Base-by-base conservation (phyloP, 2,329 filamentous ascomycete species). In the Cladophialophora yegresii region DNA sequence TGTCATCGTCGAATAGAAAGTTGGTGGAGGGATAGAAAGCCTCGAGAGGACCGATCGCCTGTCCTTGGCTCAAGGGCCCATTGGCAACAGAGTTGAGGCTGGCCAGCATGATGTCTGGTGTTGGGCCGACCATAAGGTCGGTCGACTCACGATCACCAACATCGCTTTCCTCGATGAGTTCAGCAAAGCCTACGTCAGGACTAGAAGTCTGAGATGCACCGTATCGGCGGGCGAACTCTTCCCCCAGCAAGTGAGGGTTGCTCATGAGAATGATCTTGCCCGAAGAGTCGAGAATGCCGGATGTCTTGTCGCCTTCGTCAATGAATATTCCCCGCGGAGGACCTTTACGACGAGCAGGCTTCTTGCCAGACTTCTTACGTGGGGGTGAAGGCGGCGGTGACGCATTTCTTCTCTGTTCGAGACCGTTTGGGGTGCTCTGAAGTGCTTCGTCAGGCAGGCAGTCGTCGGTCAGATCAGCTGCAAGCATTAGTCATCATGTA, bases 81-180 rank as follows among this genome's bases (percentile, higher is more conserved):
- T 78, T 75, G 61, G 78, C 75, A 50, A 81, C 78, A 59, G 80
- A 81, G 23, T 79, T 78, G 78, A 92, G 87, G 70, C 87, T 88
- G 55, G 88, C 88, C 78, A 93, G 87, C 89, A 93, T 92, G 69
- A 93, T 83, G 64, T 91, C 89, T 62, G 87, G 87, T 20, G 87
- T 85, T 64, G 89, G 63, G 33, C 30, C 50, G 13, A 45, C 56
- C 33, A 62, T 43, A 28, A 65, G 60, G 43, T 54, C 65, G 49
- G 20, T 60, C 60, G 58, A 55, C 32, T 67, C 65, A 23, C 49
- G 58, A 20, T 70, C 66, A 54, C 80, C 79, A 8, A 76, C 77
- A 51, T 81, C 79, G 62, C 77, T 81, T 61, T 81, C 79, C 62
- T 80, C 67, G 47, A 71, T 66, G 30, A 70, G 69, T 45, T 70